Conservation (phyloP, 2,329 filamentous ascomycete genomes). For the Calonectria hongkongensis region DNA sequence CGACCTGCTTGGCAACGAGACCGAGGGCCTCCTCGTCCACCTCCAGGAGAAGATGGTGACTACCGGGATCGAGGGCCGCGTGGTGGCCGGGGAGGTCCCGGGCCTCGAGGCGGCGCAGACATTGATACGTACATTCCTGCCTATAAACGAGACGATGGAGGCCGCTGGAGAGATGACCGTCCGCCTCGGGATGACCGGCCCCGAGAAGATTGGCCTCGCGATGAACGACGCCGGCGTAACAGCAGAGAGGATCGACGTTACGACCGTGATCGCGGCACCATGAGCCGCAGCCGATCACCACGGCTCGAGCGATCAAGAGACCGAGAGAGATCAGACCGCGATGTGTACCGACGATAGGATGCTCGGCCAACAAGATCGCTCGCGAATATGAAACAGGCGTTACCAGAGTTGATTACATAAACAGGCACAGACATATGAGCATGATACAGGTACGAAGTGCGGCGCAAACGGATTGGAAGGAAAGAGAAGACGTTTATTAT, state of each 20-base stretch:
- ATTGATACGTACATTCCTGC: conserved; percentile 72
- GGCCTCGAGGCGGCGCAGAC: conserved; percentile 57
- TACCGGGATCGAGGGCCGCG: conserved; percentile 62
- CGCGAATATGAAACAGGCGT: conserved; percentile 43
- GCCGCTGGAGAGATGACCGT: conserved; percentile 60
- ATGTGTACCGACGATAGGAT: conserved; percentile 70
- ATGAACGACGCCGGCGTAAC: conserved; percentile 58
- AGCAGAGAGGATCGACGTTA: conserved; percentile 62
- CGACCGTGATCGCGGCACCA: conserved; percentile 64
- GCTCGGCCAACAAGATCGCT: conserved; percentile 22
- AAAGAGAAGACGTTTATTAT: conserved; percentile 33
- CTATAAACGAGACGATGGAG: conserved; percentile 62
- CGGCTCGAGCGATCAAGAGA: conserved; percentile 63
- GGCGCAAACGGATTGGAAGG: conserved; percentile 47
- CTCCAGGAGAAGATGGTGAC: conserved; percentile 60
- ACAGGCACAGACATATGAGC: conserved; percentile 37
- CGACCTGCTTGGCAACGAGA: conserved; percentile 74
- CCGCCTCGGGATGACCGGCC: conserved; percentile 46
- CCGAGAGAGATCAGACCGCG: conserved; percentile 68
- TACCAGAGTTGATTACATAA: conserved; percentile 37
- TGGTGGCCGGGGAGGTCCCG: conserved; percentile 56
- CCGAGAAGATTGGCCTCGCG: conserved; percentile 39
- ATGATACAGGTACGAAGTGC: conserved; percentile 32
- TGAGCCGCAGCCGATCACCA: conserved; percentile 65
- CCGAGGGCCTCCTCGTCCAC: conserved; percentile 69